Evolutionary conservation across 352 stramenopile genomes (phyloP), one percentile per base, ranked within the genome.

Genomic region (Labyrinthula sp.): DNA sequence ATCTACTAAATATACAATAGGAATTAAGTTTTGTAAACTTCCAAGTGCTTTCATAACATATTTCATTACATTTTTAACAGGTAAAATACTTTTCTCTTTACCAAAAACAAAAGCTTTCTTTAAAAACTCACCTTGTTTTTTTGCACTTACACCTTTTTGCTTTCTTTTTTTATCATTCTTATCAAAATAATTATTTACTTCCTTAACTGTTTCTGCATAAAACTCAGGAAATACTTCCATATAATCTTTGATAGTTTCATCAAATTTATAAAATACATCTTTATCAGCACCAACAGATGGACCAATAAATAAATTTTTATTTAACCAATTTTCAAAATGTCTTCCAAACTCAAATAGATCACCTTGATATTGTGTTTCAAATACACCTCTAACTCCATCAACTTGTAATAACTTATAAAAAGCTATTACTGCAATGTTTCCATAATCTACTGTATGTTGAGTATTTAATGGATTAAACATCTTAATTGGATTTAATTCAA

Each of bases 381-480:
- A n/a, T n/a, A n/a, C n/a, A n/a, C n/a, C n/a, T n/a, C n/a, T n/a
- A n/a, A n/a, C n/a, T n/a, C n/a, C n/a, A n/a, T n/a, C n/a, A n/a
- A n/a, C n/a, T n/a, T n/a, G n/a, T n/a, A 35, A 9, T 0, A 17
- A 25, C 29, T 49, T 49, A 21, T 52, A 15, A 12, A 52, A 28
- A 6, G 15, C 30, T 15, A 52, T 35, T 14, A 45, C 43, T 15
- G 43, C 43, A 15, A 52, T 52, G 43, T 52, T 52, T 35, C 43
- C 34, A 28, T 52, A 52, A 28, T 52, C 24, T 14, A 52, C 43
- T 36, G 47, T 45, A 20, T 31, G 40, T 35, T 52, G 43, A 23
- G 40, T 52, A 22, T 52, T 27, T 35, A 31, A 52, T 9, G 18
- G 28, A 25, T 33, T 47, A 21, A 52, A 22, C 4, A 52, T 21